A percentile compares a stretch with the other conserved stretches of the same genome.
phyloP scores from a whole-genome alignment of 2,329 filamentous ascomycete species.

The Stagonosporopsis vannaccii region DNA sequence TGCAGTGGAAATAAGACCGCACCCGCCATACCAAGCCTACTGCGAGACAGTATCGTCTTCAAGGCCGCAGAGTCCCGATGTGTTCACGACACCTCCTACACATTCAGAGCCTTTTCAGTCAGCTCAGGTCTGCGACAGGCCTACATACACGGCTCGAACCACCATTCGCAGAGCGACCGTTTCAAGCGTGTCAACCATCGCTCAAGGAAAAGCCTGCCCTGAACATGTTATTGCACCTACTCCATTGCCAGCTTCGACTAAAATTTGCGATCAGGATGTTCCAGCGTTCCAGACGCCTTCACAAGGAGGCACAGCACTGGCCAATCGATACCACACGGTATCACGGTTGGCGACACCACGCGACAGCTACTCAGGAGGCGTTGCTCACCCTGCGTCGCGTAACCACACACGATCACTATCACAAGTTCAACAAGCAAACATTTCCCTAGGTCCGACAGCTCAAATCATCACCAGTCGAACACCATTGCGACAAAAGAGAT shows the following conservation, averaged over 20 bases:
- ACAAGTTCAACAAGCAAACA: slow-evolving; percentile 23
- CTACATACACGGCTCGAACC: slow-evolving; percentile 13
- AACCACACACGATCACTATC: slow-evolving; percentile 25
- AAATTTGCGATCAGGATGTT: slow-evolving; percentile 4
- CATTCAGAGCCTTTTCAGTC: neutral
- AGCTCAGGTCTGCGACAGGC: neutral
- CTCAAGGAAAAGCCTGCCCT: neutral
- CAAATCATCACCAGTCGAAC: neutral
- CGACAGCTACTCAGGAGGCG: slow-evolving; percentile 19
- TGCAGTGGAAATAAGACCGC: neutral
- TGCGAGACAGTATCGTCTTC: slow-evolving; percentile 31
- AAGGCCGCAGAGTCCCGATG: slow-evolving; percentile 23
- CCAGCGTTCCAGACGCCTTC: neutral
- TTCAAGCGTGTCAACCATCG: neutral
- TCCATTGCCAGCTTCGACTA: slow-evolving; percentile 2
- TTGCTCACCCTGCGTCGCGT: slow-evolving; percentile 13
- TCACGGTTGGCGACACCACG: slow-evolving; percentile 22
- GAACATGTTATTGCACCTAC: neutral
- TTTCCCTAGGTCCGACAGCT: neutral
- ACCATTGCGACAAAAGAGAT: neutral
- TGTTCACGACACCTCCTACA: slow-evolving; percentile 17
- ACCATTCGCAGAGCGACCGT: neutral
- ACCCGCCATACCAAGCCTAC: slow-evolving; percentile 31
- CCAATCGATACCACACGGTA: slow-evolving; percentile 23
- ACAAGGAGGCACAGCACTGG: slow-evolving; percentile 1